Conservation (phyloP, 1,284 basidiomycete species). For the Austroboletus olivaceoglutinosus region DNA sequence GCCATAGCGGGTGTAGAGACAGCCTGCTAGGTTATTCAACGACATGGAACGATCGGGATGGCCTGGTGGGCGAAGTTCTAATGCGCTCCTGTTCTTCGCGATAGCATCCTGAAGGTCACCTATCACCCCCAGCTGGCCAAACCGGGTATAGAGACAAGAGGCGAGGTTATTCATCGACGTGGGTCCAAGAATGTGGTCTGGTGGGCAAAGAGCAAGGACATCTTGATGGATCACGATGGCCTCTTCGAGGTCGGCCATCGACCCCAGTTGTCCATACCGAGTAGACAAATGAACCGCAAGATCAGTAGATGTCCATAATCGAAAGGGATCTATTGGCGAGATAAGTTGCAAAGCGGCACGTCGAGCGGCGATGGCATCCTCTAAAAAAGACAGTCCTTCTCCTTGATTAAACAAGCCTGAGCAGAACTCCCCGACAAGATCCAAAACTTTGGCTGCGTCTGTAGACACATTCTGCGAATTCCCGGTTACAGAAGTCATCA, state of each 20-base stretch:
- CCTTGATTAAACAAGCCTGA: background rate
- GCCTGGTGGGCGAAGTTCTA: background rate
- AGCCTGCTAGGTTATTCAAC: background rate
- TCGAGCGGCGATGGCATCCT: background rate
- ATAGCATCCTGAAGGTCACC: background rate
- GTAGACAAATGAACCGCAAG: background rate
- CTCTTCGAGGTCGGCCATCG: background rate
- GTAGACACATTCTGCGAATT: background rate
- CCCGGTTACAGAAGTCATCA: background rate
- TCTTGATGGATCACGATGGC: background rate
- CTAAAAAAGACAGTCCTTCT: background rate
- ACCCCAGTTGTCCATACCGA: background rate
- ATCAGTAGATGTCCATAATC: background rate
- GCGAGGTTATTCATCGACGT: constrained; percentile 2
- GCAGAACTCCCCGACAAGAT: background rate
- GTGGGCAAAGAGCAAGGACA: background rate
- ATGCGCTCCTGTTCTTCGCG: background rate
- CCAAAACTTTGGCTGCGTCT: background rate
- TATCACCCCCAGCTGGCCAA: background rate
- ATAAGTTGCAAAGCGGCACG: background rate
- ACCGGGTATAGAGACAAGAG: background rate
- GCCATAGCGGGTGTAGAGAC: background rate
- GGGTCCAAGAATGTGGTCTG: background rate
- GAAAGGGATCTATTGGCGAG: background rate
- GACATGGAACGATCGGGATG: background rate